phyloP scores from a whole-genome alignment of 306 rosid species.

The Glycine tomentella region DNA sequence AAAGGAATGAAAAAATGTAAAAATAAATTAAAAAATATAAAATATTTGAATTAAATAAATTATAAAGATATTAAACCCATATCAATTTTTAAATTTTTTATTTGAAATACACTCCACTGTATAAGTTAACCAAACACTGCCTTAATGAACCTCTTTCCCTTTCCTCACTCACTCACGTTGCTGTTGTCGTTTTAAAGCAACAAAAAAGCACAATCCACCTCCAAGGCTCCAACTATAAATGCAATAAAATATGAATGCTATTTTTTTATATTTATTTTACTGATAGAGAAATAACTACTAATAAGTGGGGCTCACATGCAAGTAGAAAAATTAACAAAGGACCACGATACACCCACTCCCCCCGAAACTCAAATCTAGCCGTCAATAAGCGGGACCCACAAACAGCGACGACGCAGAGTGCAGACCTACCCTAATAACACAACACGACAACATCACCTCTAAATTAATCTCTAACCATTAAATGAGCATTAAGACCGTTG shows the following conservation, averaged over 20 bases:
- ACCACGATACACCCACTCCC: not conserved
- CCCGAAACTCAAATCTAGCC: conserved; percentile 4
- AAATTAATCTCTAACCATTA: not conserved
- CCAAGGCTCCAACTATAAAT: conserved; percentile 24
- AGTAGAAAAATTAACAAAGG: not conserved
- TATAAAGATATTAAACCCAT: no score
- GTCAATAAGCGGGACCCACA: not conserved
- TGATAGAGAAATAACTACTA: not conserved
- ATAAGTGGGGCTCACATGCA: conserved; percentile 26
- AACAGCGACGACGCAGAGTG: not conserved
- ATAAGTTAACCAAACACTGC: no score
- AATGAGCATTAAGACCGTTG: not conserved
- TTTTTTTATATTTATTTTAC: no score
- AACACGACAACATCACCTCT: not conserved
- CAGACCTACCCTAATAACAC: not conserved
- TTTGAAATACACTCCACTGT: no score
- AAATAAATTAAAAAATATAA: no score
- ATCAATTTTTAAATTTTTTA: no score
- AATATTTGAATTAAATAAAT: no score
- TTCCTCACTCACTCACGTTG: not conserved
- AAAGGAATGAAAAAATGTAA: no score
- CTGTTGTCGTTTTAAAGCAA: conserved; percentile 28
- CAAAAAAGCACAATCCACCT: conserved; percentile 12
- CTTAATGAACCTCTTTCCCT: not conserved
- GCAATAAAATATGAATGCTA: not conserved